These are phyloP conservation scores for Castanopsis chinensis DNA, from an alignment of 306 rosid genomes.

Conservation along the genomic window DNA sequence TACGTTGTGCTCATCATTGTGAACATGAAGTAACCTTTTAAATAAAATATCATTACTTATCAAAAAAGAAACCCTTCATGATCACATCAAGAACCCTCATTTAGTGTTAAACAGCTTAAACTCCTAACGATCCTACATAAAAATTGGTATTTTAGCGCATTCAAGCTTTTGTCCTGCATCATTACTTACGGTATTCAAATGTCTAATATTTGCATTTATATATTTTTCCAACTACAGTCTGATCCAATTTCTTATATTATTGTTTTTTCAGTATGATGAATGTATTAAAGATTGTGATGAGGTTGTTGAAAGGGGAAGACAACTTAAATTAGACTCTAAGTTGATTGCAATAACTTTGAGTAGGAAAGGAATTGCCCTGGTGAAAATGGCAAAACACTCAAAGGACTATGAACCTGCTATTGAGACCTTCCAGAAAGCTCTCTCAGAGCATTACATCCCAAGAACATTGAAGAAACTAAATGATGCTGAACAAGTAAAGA, in stretches of 20 bases:
- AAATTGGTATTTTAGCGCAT: not conserved
- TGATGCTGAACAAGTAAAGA: constrained; percentile 82
- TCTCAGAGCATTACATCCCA: constrained; percentile 89
- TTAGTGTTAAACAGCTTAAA: no score
- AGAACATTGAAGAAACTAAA: constrained; percentile 78
- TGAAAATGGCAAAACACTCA: constrained; percentile 69
- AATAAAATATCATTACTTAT: no score
- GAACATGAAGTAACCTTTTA: no score
- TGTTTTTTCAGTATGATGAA: constrained; percentile 55
- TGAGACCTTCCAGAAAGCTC: constrained; percentile 87
- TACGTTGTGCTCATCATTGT: no score
- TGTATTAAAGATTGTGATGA: constrained; percentile 87
- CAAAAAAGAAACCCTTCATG: no score
- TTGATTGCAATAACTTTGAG: constrained; percentile 92
- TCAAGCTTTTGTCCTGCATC: not conserved
- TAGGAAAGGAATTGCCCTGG: constrained; percentile 80
- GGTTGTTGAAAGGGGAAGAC: constrained; percentile 91
- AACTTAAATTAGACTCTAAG: constrained; percentile 77
- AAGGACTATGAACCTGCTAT: constrained; percentile 83
- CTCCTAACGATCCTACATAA: no score
- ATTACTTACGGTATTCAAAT: not conserved
- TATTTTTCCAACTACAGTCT: not conserved
- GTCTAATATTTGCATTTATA: not conserved
- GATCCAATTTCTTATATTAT: not conserved
- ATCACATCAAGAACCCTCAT: no score